phyloP scores from a whole-genome alignment of 495 filamentous ascomycete species.

The Lepidopterella palustris region DNA sequence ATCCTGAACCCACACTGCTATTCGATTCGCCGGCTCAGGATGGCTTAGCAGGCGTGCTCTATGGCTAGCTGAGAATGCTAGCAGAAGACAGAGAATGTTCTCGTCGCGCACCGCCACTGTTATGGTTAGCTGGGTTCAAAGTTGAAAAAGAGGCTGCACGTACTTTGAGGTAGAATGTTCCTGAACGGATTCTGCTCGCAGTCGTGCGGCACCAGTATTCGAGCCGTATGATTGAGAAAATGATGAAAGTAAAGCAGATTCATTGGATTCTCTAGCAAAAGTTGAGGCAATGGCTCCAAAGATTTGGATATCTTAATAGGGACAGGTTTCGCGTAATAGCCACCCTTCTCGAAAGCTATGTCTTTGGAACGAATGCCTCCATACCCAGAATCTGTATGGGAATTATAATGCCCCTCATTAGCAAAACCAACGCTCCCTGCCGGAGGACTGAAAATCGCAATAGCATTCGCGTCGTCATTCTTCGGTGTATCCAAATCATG shows the following conservation, averaged over 20 bases:
- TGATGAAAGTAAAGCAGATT: constrained; percentile 73
- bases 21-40: constrained; percentile 68
- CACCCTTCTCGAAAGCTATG: constrained; percentile 47
- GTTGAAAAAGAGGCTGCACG: constrained; percentile 28
- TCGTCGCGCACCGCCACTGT: constrained; percentile 60
- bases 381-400: neutral
- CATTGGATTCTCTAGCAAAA: constrained; percentile 65
- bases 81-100: constrained; percentile 67
- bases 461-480: constrained; percentile 57
- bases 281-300: constrained; percentile 52
- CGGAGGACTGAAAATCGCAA: constrained; percentile 44
- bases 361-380: constrained; percentile 33
- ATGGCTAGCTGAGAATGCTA: constrained; percentile 79
- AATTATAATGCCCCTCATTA: constrained; percentile 29
- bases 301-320: constrained; percentile 60
- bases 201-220: constrained; percentile 69
- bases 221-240: constrained; percentile 73
- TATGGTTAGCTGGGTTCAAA: constrained; percentile 10
- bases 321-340: constrained; percentile 65
- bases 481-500: constrained; percentile 60
- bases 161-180: constrained; percentile 62
- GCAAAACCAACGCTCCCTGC: constrained; percentile 43
- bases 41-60: constrained; percentile 70
- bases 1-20: constrained; percentile 70
- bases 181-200: constrained; percentile 68